Conservation (phyloP, 345 rosid species). For the Gossypium sturtianum region DNA sequence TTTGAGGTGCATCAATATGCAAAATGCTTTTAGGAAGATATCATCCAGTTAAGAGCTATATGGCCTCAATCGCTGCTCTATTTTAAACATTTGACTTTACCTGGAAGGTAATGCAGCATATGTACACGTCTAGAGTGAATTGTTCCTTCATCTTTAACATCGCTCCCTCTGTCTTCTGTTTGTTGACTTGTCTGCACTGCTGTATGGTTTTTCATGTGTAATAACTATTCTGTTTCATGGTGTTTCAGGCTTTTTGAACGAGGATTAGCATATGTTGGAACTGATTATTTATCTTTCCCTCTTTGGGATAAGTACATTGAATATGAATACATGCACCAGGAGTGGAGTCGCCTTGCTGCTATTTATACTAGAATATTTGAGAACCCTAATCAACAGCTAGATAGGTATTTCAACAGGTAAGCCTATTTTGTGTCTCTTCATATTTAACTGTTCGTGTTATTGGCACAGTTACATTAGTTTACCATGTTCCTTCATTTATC, state of each 20-base stretch:
- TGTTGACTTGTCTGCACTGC: conserved; percentile 25
- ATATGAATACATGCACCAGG: conserved; percentile 84
- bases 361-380: conserved; percentile 81
- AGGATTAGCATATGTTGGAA: conserved; percentile 81
- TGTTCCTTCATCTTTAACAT: conserved; percentile 52
- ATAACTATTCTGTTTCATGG: conserved; percentile 22
- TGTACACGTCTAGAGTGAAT: conserved; percentile 77
- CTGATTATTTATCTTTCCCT: conserved; percentile 74
- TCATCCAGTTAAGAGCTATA: conserved; percentile 76
- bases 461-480: too few species aligned
- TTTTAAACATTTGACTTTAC: conserved; percentile 74
- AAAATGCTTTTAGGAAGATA: conserved; percentile 94
- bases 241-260: conserved; percentile 82
- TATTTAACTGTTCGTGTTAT: neutral
- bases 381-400: conserved; percentile 81
- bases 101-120: conserved; percentile 90
- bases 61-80: conserved; percentile 77
- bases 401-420: conserved; percentile 71
- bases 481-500: neutral
- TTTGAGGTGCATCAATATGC: conserved; percentile 71
- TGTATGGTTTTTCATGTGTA: conserved; percentile 10
- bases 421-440: neutral
- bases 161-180: conserved; percentile 33
- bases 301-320: conserved; percentile 96
- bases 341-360: conserved; percentile 71